Evolutionary conservation across 73 alveolate genomes (phyloP).

Genomic region (Paraurostyla sp.): DNA sequence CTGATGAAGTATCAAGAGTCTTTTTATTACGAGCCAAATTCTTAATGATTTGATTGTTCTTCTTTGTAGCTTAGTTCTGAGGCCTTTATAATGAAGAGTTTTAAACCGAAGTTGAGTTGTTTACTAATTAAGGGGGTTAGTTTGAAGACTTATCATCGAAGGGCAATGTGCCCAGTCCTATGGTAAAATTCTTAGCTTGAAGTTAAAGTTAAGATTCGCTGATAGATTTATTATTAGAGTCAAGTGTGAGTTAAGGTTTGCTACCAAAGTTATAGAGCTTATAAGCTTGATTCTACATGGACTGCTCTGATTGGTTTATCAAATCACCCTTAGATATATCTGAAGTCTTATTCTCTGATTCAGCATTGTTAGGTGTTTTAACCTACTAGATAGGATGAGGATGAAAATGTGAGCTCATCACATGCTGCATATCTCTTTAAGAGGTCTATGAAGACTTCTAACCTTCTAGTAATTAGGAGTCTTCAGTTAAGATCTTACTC

Average conservation of each 20-base stretch:
- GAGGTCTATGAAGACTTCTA: too few species aligned
- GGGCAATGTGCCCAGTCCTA: background rate
- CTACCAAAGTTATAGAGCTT: constrained; percentile 1
- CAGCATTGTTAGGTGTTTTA: background rate
- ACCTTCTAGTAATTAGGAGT: background rate
- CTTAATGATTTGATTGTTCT: constrained; percentile 5
- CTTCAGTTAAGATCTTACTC: background rate
- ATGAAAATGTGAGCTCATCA: too few species aligned
- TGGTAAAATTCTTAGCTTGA: background rate
- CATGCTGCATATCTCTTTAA: too few species aligned
- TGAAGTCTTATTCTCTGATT: background rate
- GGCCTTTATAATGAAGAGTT: too few species aligned
- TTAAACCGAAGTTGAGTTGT: too few species aligned
- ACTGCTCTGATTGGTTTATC: background rate
- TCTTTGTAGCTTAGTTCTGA: background rate
- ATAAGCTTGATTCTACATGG: constrained; percentile 36
- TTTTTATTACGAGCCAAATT: constrained; percentile 30
- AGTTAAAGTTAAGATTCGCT: background rate
- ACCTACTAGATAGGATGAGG: too few species aligned
- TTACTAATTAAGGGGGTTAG: too few species aligned
- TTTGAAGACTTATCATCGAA: background rate
- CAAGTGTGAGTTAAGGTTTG: background rate
- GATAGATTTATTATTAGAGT: background rate
- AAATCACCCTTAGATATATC: background rate
- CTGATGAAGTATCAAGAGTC: background rate